phyloP scores from a whole-genome alignment of 179 eudicot genomes.

The Drosera spatulata region DNA sequence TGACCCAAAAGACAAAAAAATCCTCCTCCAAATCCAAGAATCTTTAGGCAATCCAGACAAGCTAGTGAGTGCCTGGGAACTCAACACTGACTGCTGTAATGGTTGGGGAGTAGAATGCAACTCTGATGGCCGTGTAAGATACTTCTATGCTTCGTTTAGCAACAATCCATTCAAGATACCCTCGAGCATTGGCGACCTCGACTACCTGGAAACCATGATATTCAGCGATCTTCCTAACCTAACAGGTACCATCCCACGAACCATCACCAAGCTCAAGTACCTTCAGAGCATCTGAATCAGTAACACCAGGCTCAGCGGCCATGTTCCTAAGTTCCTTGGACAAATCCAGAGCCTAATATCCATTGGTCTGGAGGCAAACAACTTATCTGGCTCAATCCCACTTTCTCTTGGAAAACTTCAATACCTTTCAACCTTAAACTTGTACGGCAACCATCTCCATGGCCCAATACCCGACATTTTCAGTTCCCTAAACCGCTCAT shows the following conservation, averaged over 20 bases:
- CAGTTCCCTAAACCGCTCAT: constrained; percentile 20
- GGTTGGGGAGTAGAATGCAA: constrained; percentile 17
- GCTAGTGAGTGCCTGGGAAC: constrained; percentile 19
- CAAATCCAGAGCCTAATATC: constrained; percentile 10
- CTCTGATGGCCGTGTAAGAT: constrained; percentile 12
- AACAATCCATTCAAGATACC: constrained; percentile 13
- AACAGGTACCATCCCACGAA: constrained; percentile 10
- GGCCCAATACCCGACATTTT: constrained; percentile 20
- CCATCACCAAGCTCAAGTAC: constrained; percentile 10
- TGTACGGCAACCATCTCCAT: constrained; percentile 25
- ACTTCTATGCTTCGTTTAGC: constrained; percentile 9
- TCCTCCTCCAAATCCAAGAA: background rate
- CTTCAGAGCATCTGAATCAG: constrained; percentile 7
- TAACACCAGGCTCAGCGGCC: constrained; percentile 15
- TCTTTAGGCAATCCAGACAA: constrained; percentile 18
- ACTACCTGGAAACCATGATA: constrained; percentile 10
- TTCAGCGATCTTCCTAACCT: constrained; percentile 9
- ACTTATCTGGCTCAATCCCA: constrained; percentile 28
- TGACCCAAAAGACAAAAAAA: no score
- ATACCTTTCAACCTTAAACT: constrained; percentile 12
- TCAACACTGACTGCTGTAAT: constrained; percentile 28
- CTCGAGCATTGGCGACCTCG: constrained; percentile 16
- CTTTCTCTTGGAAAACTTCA: constrained; percentile 16
- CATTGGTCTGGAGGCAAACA: constrained; percentile 20
- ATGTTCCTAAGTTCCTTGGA: constrained; percentile 20